A percentile compares a stretch with the other conserved stretches of the same genome.
Conservation (phyloP, 345 rosid genomes). For the Crucihimalaya himalaica region DNA sequence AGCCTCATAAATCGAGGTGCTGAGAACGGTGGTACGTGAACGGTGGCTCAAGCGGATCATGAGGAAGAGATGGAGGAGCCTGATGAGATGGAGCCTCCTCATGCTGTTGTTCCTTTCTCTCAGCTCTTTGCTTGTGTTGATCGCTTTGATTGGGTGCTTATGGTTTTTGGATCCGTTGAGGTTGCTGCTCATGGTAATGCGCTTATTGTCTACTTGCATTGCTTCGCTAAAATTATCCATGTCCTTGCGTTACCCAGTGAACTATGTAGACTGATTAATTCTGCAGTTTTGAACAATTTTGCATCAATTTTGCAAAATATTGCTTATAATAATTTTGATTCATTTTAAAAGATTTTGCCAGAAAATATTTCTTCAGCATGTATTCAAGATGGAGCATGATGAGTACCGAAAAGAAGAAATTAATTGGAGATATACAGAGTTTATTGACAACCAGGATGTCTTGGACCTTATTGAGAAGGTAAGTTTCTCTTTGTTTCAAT, state of each 20-base stretch:
- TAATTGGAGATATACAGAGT: conserved; percentile 97
- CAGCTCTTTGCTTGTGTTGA: conserved; percentile 84
- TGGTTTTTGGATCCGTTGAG: conserved; percentile 86
- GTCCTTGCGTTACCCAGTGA: conserved; percentile 46
- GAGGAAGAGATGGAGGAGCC: conserved; percentile 86
- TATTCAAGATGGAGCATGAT: conserved; percentile 99
- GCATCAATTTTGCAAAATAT: conserved; percentile 94
- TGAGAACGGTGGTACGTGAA: conserved; percentile 63
- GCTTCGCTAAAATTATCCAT: conserved; percentile 78
- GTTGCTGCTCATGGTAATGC: conserved; percentile 98
- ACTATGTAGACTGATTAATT: conserved; percentile 27
- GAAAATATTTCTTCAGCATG: conserved; percentile 63
- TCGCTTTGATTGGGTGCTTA: conserved; percentile 83
- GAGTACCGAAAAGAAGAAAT: conserved; percentile 95
- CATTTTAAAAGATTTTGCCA: conserved; percentile 1
- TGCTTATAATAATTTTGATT: no score
- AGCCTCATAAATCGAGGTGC: conserved; percentile 92
- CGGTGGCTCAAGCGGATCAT: conserved; percentile 61
- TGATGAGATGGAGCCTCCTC: conserved; percentile 94
- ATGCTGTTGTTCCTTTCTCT: conserved; percentile 94
- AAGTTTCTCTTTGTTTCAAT: conserved; percentile 23
- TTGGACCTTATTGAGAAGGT: conserved; percentile 99
- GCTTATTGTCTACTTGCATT: conserved; percentile 91
- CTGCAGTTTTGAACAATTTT: conserved; percentile 96
- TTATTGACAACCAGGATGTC: conserved; percentile 98